phyloP scores from a whole-genome alignment of 495 filamentous ascomycete genomes.

The Penicillium soppii region DNA sequence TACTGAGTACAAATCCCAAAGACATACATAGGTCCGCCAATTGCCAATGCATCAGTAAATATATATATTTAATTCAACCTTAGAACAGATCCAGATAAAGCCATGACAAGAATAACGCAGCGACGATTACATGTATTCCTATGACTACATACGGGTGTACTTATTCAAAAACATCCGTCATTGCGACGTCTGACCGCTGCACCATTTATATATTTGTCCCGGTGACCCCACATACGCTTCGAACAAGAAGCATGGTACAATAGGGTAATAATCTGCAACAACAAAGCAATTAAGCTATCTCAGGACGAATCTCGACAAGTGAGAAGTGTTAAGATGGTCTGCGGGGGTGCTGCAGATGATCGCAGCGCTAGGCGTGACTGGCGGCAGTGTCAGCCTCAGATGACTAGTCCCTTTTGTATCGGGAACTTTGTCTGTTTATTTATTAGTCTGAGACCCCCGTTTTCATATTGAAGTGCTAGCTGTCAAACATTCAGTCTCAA shows the following conservation, averaged over 20 bases:
- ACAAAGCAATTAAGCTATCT: not conserved
- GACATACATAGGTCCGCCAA: too few relatives aligned
- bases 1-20: too few relatives aligned
- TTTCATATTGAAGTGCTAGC: too few relatives aligned
- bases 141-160: not conserved
- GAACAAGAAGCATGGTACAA: not conserved
- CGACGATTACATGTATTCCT: too few relatives aligned
- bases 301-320: not conserved
- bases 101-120: not conserved
- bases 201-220: not conserved
- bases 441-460: not conserved
- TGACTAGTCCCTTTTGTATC: slow-evolving; percentile 15
- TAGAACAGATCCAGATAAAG: not conserved
- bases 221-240: slow-evolving; percentile 17
- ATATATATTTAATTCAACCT: too few relatives aligned
- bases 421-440: not conserved
- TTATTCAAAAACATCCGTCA: not conserved
- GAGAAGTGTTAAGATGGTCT: not conserved
- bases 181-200: slow-evolving; percentile 4
- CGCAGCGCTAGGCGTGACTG: slow-evolving; percentile 27
- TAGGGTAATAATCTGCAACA: not conserved
- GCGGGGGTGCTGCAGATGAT: slow-evolving; percentile 23
- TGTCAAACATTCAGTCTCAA: not conserved
- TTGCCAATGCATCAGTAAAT: too few relatives aligned
- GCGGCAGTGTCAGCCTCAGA: slow-evolving; percentile 22